Evolutionary conservation across 2,329 filamentous ascomycete species (phyloP).

Genomic region (Colletotrichum sp.): DNA sequence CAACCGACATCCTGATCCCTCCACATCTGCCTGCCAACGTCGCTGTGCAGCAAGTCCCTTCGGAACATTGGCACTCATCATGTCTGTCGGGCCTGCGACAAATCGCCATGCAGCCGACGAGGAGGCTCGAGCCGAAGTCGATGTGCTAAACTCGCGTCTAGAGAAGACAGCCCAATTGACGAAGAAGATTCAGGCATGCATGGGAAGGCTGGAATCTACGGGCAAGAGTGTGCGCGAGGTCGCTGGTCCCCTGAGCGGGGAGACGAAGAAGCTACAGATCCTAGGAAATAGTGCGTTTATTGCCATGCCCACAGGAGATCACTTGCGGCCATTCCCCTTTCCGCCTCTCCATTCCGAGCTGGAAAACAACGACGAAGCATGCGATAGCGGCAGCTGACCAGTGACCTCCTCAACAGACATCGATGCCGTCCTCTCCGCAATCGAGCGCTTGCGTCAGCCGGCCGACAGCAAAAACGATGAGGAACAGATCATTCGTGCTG

Average conservation of each 20-base stretch:
- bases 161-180: constrained; percentile 93
- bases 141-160: constrained; percentile 74
- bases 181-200: constrained; percentile 92
- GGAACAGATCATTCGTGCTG: constrained; percentile 86
- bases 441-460: constrained; percentile 88
- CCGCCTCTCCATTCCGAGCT: background rate
- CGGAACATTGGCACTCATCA: constrained; percentile 27
- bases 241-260: constrained; percentile 89
- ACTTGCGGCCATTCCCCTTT: background rate
- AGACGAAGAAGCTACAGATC: constrained; percentile 88
- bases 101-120: constrained; percentile 63
- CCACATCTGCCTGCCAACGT: background rate
- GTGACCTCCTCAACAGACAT: constrained; percentile 63
- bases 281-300: constrained; percentile 73
- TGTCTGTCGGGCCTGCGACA: constrained; percentile 57
- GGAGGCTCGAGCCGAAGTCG: constrained; percentile 72
- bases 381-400: constrained; percentile 22
- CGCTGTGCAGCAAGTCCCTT: background rate
- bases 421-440: constrained; percentile 83
- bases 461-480: constrained; percentile 91
- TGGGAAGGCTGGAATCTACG: constrained; percentile 82
- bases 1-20: background rate
- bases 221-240: constrained; percentile 92
- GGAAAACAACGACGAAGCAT: background rate
- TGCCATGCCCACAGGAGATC: background rate